Percentiles rank a stretch among this genome's conserved stretches.
phyloP scores from a whole-genome alignment of 257 asterid genomes.

The Scutellaria barbata region DNA sequence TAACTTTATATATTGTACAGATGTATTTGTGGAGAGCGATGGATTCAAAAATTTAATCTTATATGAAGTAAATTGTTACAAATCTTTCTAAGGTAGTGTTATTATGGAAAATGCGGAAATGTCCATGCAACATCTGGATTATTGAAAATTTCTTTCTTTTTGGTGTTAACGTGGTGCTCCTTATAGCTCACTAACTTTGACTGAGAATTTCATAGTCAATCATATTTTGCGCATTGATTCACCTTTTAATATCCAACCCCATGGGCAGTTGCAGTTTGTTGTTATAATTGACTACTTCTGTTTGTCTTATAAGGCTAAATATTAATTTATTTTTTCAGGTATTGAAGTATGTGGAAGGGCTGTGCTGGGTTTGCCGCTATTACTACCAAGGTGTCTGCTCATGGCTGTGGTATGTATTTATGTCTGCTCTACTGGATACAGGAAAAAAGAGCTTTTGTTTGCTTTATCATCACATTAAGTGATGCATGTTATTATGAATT shows the following conservation, averaged over 20 bases:
- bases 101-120: conserved; percentile 3
- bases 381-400: conserved; percentile 99
- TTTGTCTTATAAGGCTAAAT: conserved; percentile 31
- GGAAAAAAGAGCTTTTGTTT: conserved; percentile 10
- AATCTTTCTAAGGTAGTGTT: background rate
- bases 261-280: background rate
- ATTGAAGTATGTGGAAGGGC: conserved; percentile 86
- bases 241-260: background rate
- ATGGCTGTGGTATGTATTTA: conserved; percentile 83
- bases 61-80: background rate
- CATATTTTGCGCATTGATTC: conserved; percentile 13
- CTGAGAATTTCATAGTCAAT: conserved; percentile 3
- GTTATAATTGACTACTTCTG: conserved; percentile 11
- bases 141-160: background rate
- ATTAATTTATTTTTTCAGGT: conserved; percentile 58
- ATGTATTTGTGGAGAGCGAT: background rate
- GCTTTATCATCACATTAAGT: conserved; percentile 17
- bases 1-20: background rate
- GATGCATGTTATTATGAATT: conserved; percentile 24
- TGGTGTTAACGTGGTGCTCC: conserved; percentile 17
- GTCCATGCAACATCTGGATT: background rate
- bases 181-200: conserved; percentile 9
- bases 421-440: conserved; percentile 16
- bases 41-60: background rate
- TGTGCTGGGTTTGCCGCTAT: conserved; percentile 99